phyloP scores from a whole-genome alignment of 306 rosid genomes.

The Biancaea sappan region DNA sequence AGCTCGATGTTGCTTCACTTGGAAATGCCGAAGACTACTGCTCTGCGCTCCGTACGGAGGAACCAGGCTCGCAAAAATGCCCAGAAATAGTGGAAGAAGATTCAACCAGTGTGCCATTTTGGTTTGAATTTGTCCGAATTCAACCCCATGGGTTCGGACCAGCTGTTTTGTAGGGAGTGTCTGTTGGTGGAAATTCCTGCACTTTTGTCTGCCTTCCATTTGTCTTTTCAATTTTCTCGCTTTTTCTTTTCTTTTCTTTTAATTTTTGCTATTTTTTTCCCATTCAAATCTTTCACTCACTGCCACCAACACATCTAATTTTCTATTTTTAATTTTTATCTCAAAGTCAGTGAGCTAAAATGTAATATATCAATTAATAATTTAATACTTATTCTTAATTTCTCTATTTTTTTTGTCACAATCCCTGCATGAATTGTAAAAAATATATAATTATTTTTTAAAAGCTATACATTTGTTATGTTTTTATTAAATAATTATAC shows the following conservation, averaged over 20 bases:
- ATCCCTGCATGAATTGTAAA: no score
- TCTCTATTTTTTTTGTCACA: no score
- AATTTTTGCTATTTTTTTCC: neutral
- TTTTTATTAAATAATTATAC: no score
- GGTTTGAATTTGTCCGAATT: conserved; percentile 4
- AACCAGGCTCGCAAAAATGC: neutral
- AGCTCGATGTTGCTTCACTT: neutral
- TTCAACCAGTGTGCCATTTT: conserved; percentile 27
- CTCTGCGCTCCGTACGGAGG: conserved; percentile 25
- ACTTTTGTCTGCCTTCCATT: neutral
- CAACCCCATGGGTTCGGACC: neutral
- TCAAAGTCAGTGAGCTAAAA: no score
- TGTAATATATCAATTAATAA: no score
- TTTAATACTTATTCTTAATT: no score
- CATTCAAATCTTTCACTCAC: no score
- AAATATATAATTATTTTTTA: no score
- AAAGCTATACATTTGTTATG: no score
- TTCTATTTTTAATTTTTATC: no score
- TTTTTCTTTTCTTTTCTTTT: neutral
- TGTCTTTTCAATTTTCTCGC: neutral
- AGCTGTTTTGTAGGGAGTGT: neutral
- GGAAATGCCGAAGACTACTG: neutral
- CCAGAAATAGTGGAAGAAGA: neutral
- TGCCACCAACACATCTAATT: no score
- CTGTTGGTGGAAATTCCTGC: neutral